These are phyloP conservation scores for Xylaria scruposa DNA, from an alignment of 495 filamentous ascomycete species.

Conservation along the genomic window DNA sequence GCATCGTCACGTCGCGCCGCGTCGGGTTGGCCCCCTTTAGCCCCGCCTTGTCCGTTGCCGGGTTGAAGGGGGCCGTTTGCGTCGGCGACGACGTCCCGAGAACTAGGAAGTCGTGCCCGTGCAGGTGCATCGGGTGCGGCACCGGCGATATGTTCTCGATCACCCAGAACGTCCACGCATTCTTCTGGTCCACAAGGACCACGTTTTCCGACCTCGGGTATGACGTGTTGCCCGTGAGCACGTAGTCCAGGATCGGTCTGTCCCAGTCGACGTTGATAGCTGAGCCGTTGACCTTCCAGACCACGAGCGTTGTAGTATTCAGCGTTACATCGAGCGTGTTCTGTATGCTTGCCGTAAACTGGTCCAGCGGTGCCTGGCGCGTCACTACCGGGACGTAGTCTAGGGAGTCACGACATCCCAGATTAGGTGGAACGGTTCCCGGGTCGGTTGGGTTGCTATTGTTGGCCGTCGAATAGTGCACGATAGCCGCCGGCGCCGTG, in stretches of 20 bases:
- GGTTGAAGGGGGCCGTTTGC: constrained; percentile 46
- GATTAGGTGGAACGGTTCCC: constrained; percentile 37
- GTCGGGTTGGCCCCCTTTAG: constrained; percentile 55
- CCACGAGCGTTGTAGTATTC: constrained; percentile 35
- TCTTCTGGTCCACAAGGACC: constrained; percentile 39
- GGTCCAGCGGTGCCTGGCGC: constrained; percentile 36
- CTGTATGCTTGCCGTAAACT: constrained; percentile 32
- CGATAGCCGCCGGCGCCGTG: constrained; percentile 45
- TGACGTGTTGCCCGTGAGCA: constrained; percentile 45
- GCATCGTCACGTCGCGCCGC: constrained; percentile 65
- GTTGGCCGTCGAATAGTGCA: constrained; percentile 44
- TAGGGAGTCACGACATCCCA: constrained; percentile 41
- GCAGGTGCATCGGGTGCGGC: constrained; percentile 60
- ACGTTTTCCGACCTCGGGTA: constrained; percentile 49
- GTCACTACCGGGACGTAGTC: constrained; percentile 43
- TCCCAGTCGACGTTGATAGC: constrained; percentile 52
- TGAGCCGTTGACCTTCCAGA: constrained; percentile 51
- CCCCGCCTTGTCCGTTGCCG: constrained; percentile 30
- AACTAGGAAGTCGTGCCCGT: constrained; percentile 67
- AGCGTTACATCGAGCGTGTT: constrained; percentile 43
- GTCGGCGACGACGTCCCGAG: constrained; percentile 52
- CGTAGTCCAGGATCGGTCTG: constrained; percentile 47
- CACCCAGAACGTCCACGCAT: constrained; percentile 60
- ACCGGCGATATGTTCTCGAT: constrained; percentile 58
- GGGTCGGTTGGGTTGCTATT: constrained; percentile 38